Conservation (phyloP, 495 filamentous ascomycete genomes). For the Trypethelium eluteriae region DNA sequence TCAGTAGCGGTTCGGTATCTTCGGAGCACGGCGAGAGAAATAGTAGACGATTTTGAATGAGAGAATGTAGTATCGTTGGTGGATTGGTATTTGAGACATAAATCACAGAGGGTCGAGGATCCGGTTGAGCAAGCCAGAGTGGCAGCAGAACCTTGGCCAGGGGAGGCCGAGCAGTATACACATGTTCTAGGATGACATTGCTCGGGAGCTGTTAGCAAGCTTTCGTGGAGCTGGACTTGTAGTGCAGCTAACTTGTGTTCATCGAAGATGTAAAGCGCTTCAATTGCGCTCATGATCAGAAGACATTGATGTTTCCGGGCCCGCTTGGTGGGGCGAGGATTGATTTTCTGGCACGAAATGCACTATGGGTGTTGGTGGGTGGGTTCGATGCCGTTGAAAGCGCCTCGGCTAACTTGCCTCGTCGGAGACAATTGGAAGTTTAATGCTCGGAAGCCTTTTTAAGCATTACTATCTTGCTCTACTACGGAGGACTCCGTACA, state of each 20-base stretch:
- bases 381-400: background rate
- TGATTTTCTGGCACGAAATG: background rate
- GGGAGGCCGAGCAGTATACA: constrained; percentile 67
- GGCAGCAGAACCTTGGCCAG: constrained; percentile 68
- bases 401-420: background rate
- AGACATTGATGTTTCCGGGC: background rate
- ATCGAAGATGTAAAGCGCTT: constrained; percentile 94
- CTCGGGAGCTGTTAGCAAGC: constrained; percentile 32
- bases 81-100: constrained; percentile 75
- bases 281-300: constrained; percentile 56
- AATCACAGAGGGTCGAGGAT: constrained; percentile 76
- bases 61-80: constrained; percentile 82
- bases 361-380: background rate
- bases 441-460: too few species aligned
- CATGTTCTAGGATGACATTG: constrained; percentile 58
- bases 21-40: constrained; percentile 75
- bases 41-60: constrained; percentile 76
- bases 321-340: background rate
- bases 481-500: too few species aligned
- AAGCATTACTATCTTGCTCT: too few species aligned
- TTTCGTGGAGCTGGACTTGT: constrained; percentile 11
- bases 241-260: constrained; percentile 65
- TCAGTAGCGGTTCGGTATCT: constrained; percentile 88
- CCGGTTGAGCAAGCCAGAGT: constrained; percentile 76
- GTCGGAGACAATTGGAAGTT: too few species aligned